Conservation (phyloP, 2,329 filamentous ascomycete genomes). For the Fusarium poae region DNA sequence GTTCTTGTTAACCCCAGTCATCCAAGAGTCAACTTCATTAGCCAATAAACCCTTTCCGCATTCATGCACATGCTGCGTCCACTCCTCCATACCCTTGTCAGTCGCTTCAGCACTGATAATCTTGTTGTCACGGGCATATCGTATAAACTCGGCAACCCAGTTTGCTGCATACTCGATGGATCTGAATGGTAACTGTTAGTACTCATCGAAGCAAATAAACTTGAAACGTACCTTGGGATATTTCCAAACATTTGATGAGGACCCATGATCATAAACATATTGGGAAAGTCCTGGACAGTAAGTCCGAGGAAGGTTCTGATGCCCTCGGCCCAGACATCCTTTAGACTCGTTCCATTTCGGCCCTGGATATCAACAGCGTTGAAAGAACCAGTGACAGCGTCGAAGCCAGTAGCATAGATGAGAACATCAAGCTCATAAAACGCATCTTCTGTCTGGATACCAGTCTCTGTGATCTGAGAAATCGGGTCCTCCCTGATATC, state of each 20-base stretch:
- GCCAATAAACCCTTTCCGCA: conserved; percentile 60
- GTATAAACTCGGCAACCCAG: conserved; percentile 55
- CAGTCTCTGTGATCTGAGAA: conserved; percentile 30
- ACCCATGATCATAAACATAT: conserved; percentile 62
- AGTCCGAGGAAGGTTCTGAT: conserved; percentile 59
- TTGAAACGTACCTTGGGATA: conserved; percentile 51
- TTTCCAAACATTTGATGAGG: conserved; percentile 61
- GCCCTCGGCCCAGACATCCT: conserved; percentile 55
- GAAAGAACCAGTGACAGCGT: conserved; percentile 50
- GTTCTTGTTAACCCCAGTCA: conserved; percentile 68
- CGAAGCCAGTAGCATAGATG: conserved; percentile 43
- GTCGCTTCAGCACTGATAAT: conserved; percentile 58
- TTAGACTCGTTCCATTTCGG: conserved; percentile 55
- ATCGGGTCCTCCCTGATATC: conserved; percentile 39
- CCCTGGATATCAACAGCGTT: conserved; percentile 59
- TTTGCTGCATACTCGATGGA: conserved; percentile 58
- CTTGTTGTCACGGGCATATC: conserved; percentile 50
- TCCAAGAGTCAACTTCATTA: conserved; percentile 61
- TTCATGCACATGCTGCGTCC: conserved; percentile 63
- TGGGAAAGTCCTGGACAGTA: conserved; percentile 58
- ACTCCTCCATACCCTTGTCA: conserved; percentile 54
- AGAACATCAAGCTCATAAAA: conserved; percentile 39
- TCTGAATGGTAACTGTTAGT: conserved; percentile 1
- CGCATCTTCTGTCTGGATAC: conserved; percentile 24
- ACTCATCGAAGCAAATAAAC: neutral